phyloP scores from a whole-genome alignment of 805 yeast genomes.

The Ogataea henricii region DNA sequence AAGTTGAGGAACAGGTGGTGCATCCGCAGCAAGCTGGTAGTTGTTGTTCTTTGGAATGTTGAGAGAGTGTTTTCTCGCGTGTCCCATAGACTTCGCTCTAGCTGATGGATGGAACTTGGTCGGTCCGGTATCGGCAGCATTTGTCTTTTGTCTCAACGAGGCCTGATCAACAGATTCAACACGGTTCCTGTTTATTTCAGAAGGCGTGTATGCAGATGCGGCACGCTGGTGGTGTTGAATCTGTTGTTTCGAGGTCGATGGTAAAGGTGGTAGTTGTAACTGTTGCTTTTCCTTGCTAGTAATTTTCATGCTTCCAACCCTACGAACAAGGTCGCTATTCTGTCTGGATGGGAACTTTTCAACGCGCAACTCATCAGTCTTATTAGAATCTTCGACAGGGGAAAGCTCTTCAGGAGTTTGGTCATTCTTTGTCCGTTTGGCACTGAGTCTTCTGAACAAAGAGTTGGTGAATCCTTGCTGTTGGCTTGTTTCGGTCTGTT shows the following conservation, averaged over 20 bases:
- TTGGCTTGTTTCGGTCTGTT: constrained; percentile 21
- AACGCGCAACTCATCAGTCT: constrained; percentile 13
- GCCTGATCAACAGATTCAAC: constrained; percentile 12
- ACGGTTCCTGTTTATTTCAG: constrained; percentile 34
- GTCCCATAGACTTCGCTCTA: constrained; percentile 86
- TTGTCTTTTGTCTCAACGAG: constrained; percentile 11
- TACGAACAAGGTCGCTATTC: constrained; percentile 43
- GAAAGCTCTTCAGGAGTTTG: constrained; percentile 22
- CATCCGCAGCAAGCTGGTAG: constrained; percentile 26
- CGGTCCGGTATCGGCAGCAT: constrained; percentile 8
- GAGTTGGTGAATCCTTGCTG: constrained; percentile 28
- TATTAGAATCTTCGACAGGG: constrained; percentile 14
- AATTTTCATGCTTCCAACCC: constrained; percentile 63
- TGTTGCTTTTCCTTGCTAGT: constrained; percentile 55
- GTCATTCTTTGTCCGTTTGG: constrained; percentile 26
- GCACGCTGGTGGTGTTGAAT: constrained; percentile 39
- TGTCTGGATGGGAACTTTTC: constrained; percentile 17
- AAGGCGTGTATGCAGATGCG: constrained; percentile 39
- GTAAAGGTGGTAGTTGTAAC: constrained; percentile 33
- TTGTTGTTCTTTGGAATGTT: constrained; percentile 32
- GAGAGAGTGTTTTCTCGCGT: constrained; percentile 64
- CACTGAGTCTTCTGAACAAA: constrained; percentile 38
- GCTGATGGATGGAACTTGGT: constrained; percentile 72
- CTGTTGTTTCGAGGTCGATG: constrained; percentile 30
- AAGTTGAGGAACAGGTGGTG: constrained; percentile 47